Percentiles rank a stretch among this genome's conserved stretches.
Conservation (phyloP, 768 basidiomycete genomes). For the Psilocybe subaeruginosa region DNA sequence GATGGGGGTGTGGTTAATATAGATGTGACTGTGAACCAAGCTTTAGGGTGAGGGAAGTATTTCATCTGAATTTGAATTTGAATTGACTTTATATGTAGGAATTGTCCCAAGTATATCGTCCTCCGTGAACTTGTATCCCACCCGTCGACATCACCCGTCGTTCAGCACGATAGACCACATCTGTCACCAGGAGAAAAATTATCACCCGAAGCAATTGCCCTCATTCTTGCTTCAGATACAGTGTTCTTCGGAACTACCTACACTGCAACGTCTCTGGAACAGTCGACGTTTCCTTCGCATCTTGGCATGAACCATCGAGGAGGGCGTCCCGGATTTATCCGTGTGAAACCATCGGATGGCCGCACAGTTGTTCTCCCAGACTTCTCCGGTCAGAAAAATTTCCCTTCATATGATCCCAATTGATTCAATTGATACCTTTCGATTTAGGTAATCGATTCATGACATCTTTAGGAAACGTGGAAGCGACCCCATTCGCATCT, state of each 20-base stretch:
- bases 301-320: conserved; percentile 68
- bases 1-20: conserved; percentile 32
- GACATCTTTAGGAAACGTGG: conserved; percentile 67
- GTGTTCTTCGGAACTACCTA: conserved; percentile 61
- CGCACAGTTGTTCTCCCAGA: conserved; percentile 62
- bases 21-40: conserved; percentile 52
- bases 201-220: conserved; percentile 49
- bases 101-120: conserved; percentile 74
- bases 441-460: conserved; percentile 59
- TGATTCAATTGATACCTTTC: background rate
- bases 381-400: conserved; percentile 49
- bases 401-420: background rate
- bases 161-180: conserved; percentile 36
- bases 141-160: conserved; percentile 37
- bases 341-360: conserved; percentile 57
- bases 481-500: conserved; percentile 56
- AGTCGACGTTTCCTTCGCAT: conserved; percentile 51
- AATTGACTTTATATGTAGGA: conserved; percentile 35
- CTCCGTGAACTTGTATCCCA: conserved; percentile 52
- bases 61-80: background rate
- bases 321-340: conserved; percentile 63
- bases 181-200: conserved; percentile 42
- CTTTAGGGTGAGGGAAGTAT: conserved; percentile 50
- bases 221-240: conserved; percentile 54
- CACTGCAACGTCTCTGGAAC: conserved; percentile 39